Evolutionary conservation across 108 stramenopile species (phyloP), one percentile per base, ranked within the genome.

Genomic region (Skeletonema grethae): DNA sequence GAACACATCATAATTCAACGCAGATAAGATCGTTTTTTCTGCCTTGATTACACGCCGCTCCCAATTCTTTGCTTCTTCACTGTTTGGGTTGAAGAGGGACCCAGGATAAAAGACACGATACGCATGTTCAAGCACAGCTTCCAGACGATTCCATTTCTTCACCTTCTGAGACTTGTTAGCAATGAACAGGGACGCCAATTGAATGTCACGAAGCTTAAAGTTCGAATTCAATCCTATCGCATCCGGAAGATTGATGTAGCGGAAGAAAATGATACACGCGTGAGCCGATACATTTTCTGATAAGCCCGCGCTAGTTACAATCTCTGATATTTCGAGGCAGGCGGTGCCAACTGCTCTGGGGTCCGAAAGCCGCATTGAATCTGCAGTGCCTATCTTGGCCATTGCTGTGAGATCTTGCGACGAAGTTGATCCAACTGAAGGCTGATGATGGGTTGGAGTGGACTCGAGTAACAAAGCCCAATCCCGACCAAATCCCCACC

Each of bases 141-240:
- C 93, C 24, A 95, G 79, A 61, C 75, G 77, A 50, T 89, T 92
- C 89, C 90, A 95, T 66, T 85, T 89, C 50, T 71, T 61, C 11
- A 76, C 69, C 61, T 95, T 95, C 72, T 95, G 90, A 11, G 90
- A 82, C 72, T 95, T 95, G 63, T 90, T 92, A 7, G 93, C 93
- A 48, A 95, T 72, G 41, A 92, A 95, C 10, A 92, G 65, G 48
- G 88, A 87, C 20, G 90, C 93, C 11, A 95, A 70, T 41, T 83
- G 66, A 12, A 87, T 65, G 50, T 95, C 93, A 32, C 91, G 80
- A 15, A 85, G 73, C 76, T 90, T 90, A 60, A 87, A 50, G 68
- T 82, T 79, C 28, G 73, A 48, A 38, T 59, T 75, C n/a, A 69
- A 63, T 7, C 50, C 31, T 29, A 61, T 63, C 28, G 73, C 30